Percentiles rank a stretch among this genome's conserved stretches.
Conservation (phyloP, 805 yeast genomes). For the Starmerella tilneyi region DNA sequence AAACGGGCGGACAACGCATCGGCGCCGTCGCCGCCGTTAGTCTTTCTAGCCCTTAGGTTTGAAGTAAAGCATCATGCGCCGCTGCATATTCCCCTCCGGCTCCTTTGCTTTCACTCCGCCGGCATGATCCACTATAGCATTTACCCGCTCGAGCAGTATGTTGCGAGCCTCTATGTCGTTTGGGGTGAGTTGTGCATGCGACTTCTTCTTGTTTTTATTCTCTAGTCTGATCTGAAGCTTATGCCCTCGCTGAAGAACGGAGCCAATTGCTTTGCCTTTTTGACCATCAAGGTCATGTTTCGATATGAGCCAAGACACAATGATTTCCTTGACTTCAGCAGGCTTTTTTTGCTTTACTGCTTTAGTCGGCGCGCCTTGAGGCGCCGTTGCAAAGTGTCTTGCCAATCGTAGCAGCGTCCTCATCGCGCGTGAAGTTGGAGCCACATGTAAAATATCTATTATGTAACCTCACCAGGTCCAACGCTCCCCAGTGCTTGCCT, state of each 20-base stretch:
- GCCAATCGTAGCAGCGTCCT: neutral
- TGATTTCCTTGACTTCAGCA: slow-evolving; percentile 24
- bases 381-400: neutral
- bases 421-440: too few relatives aligned
- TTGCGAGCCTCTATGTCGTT: slow-evolving; percentile 29
- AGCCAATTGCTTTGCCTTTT: slow-evolving; percentile 29
- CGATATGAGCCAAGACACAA: slow-evolving; percentile 30
- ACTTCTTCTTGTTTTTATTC: slow-evolving; percentile 17
- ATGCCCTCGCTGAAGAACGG: slow-evolving; percentile 28
- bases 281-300: slow-evolving; percentile 29
- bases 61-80: slow-evolving; percentile 22
- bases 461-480: too few relatives aligned
- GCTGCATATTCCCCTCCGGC: slow-evolving; percentile 24
- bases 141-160: slow-evolving; percentile 24
- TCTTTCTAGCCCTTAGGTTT: slow-evolving; percentile 10
- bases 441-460: too few relatives aligned
- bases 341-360: slow-evolving; percentile 10
- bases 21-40: slow-evolving; percentile 12
- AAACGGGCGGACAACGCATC: slow-evolving; percentile 3
- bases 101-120: slow-evolving; percentile 23
- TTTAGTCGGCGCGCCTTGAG: neutral
- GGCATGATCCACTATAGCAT: slow-evolving; percentile 23
- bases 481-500: too few relatives aligned
- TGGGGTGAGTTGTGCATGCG: slow-evolving; percentile 11
- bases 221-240: slow-evolving; percentile 25